Evolutionary conservation across 371 early-diverging fungal genomes (phyloP), one percentile per base, ranked within the genome.

Genomic region (Mucor plumbeus): DNA sequence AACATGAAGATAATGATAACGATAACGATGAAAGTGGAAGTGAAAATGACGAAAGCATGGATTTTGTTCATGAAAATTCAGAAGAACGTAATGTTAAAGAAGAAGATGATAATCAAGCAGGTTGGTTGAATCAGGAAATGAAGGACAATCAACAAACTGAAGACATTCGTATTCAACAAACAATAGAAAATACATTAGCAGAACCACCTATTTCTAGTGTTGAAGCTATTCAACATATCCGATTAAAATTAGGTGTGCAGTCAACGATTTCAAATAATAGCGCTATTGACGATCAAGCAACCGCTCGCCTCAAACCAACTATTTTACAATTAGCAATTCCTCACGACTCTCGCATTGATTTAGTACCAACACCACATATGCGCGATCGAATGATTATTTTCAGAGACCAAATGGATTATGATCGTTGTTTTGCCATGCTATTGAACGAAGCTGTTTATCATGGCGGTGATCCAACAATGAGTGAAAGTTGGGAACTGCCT

Each of bases 341-440:
- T 1, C 88, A 88, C 55, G 87, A 88, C 47, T 75, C 88, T 17
- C 80, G 87, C 3, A 88, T 88, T 50, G 88, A 88, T 40, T 59
- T 86, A 53, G 77, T 88, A 13, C 87, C 88, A 6, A 81, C 85
- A 36, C 83, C 85, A 3, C 84, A 82, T 58, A 82, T 85, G 73
- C 74, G 87, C 34, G 88, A 86, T 39, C 70, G 85, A 62, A 88
- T 88, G 88, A 88, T 88, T 65, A 58, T 88, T 6, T 86, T 86
- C 56, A 74, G 85, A 59, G 77, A 82, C 44, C 69, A 74, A 9
- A 86, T 81, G 74, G 84, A 88, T 54, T 82, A 85, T 33, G 88
- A 88, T 19, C 82, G 82, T 3, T 85, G 85, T 21, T 85, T 85
- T 64, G 72, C 79, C 26, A 68, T 86, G 69, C 61, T 88, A 6